These are phyloP conservation scores for Tubosaeta brunneosetosa DNA, from an alignment of 768 basidiomycete genomes.

Conservation along the genomic window DNA sequence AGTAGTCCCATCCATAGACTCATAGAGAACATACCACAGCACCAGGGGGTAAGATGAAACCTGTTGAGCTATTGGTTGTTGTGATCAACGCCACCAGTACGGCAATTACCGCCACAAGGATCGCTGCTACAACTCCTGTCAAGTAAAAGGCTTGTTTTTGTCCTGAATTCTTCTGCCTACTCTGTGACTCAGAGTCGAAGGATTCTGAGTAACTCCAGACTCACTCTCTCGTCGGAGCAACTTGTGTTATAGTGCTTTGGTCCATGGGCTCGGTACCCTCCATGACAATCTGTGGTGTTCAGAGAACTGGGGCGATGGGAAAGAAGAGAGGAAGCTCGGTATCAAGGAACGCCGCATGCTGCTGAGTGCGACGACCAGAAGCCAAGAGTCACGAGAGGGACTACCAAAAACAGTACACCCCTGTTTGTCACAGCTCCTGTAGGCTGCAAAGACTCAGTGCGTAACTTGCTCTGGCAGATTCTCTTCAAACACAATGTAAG, in stretches of 20 bases:
- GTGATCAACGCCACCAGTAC: not conserved
- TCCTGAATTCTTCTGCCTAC: not conserved
- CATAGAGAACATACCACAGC: constrained; percentile 18
- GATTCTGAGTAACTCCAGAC: not conserved
- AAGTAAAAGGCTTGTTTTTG: not conserved
- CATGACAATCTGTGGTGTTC: no score
- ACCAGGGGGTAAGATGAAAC: constrained; percentile 14
- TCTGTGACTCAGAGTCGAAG: not conserved
- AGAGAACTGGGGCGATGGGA: no score
- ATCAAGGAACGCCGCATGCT: no score
- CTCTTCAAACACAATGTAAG: no score
- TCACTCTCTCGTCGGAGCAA: not conserved
- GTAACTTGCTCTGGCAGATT: no score
- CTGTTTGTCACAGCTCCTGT: no score
- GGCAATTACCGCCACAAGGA: not conserved
- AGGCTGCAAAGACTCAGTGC: no score
- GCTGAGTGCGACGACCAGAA: no score
- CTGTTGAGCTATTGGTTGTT: not conserved
- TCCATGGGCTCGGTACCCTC: not conserved
- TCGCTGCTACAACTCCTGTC: not conserved
- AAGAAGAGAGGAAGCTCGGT: no score
- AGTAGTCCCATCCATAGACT: not conserved
- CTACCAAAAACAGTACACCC: no score
- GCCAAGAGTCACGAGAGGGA: no score
- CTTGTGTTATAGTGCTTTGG: not conserved